phyloP scores from a whole-genome alignment of 352 stramenopile species.

The Blastocystis sp. region DNA sequence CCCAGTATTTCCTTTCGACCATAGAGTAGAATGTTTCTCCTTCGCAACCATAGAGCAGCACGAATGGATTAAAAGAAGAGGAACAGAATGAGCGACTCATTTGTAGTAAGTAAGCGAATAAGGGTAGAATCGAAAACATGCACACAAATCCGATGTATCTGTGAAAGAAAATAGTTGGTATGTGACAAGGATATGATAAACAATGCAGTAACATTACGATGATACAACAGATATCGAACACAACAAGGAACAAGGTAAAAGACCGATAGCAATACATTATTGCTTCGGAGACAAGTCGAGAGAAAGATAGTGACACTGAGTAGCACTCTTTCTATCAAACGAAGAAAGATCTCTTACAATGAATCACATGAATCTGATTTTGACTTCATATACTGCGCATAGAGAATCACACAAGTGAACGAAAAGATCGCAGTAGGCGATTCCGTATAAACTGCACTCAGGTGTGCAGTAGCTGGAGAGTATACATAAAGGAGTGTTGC shows the following conservation, averaged over 20 bases:
- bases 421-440: neutral
- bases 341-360: neutral
- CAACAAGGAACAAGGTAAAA: neutral
- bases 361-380: neutral
- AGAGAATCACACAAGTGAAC: neutral
- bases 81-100: neutral
- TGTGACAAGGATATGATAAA: neutral
- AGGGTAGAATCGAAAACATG: neutral
- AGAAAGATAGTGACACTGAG: neutral
- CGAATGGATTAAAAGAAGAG: neutral
- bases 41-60: neutral
- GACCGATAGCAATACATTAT: neutral
- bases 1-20: slow-evolving; percentile 47
- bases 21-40: neutral
- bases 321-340: neutral
- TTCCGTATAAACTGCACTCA: slow-evolving; percentile 16
- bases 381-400: neutral
- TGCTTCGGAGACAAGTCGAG: neutral
- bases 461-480: neutral
- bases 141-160: neutral
- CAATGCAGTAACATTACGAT: neutral
- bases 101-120: neutral
- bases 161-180: neutral
- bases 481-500: slow-evolving; percentile 34
- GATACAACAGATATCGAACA: neutral